Evolutionary conservation across 768 basidiomycete genomes (phyloP), one percentile per base, ranked within the genome.

Genomic region (Cantharellus cinnabarinus): DNA sequence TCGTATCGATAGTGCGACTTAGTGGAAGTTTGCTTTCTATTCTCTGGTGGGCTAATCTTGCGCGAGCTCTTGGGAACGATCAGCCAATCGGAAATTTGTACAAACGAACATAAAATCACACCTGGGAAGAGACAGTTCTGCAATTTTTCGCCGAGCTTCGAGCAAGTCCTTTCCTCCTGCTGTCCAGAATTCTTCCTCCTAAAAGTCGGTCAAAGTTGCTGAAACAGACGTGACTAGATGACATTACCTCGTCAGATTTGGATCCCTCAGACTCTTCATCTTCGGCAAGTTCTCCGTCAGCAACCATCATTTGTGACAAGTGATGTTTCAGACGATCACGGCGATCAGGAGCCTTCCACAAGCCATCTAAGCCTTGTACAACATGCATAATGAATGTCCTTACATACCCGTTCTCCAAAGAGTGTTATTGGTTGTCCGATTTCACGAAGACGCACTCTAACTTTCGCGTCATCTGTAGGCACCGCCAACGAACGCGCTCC

Each of bases 141-240:
- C 93, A 67, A 98, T 79, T 64, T 75, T 79, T 69, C 85, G 76
- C 63, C 95, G 79, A 42, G 90, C 83, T 67, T 85, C 81, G 56
- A 95, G 75, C 60, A 99, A 77, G 64, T 88, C 89, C 29, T 89
- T 74, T 3, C 89, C 81, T 3, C 95, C 94, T 35, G 84, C 84
- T 3, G 93, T 84, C 69, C 93, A 98, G 74, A 98, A 99, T 68
- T 99, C 95, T 68, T 89, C 89, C 66, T 88, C 83, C 82, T 90
- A 66, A 41, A 66, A 55, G 48, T 38, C 40, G 53, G 61, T 62
- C 53, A 58, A 3, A 20, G 39, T 37, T 37, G 50, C 29, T 7
- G 7, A 54, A 37, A 54, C 14, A 55, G 42, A 50, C 10, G 15
- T n/a, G n/a, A 15, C 1, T 37, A 54, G 39, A 20, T 40, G 34